Evolutionary conservation across 225 moss, liverwort and hornwort species (phyloP).

Genomic region (Marchantia paleacea): DNA sequence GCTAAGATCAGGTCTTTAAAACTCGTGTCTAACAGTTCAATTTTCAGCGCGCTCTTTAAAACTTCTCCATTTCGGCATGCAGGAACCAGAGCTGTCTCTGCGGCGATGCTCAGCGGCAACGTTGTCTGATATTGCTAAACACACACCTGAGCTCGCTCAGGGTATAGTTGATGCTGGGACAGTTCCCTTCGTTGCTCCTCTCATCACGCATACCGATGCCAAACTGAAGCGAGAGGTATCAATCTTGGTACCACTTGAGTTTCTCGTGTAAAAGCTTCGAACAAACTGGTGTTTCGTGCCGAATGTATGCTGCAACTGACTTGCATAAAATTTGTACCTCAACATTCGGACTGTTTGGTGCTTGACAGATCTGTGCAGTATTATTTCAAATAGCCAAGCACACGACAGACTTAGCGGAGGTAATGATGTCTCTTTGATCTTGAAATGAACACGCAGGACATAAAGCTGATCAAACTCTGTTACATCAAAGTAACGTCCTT

Average conservation of each 20-base stretch:
- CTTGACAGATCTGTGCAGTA: slow-evolving; percentile 70
- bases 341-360: slow-evolving; percentile 2
- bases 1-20: not conserved
- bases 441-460: not conserved
- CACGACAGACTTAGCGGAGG: slow-evolving; percentile 74
- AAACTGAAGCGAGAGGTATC: slow-evolving; percentile 78
- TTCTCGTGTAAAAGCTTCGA: too few relatives aligned
- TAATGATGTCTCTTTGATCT: slow-evolving; percentile 11
- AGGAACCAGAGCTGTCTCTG: slow-evolving; percentile 76
- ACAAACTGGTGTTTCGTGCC: too few relatives aligned
- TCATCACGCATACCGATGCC: slow-evolving; percentile 57
- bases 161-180: slow-evolving; percentile 75
- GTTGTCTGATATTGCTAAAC: slow-evolving; percentile 80
- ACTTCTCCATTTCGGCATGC: not conserved
- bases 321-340: too few relatives aligned
- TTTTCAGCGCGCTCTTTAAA: not conserved
- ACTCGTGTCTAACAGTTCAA: not conserved
- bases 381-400: slow-evolving; percentile 81
- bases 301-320: too few relatives aligned
- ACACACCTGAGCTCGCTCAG: slow-evolving; percentile 77
- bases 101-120: slow-evolving; percentile 59
- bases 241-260: too few relatives aligned
- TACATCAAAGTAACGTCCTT: too few relatives aligned
- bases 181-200: slow-evolving; percentile 63
- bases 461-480: not conserved